These are phyloP conservation scores for Fusarium sp. DNA, from an alignment of 2,329 filamentous ascomycete species.

Conservation along the genomic window DNA sequence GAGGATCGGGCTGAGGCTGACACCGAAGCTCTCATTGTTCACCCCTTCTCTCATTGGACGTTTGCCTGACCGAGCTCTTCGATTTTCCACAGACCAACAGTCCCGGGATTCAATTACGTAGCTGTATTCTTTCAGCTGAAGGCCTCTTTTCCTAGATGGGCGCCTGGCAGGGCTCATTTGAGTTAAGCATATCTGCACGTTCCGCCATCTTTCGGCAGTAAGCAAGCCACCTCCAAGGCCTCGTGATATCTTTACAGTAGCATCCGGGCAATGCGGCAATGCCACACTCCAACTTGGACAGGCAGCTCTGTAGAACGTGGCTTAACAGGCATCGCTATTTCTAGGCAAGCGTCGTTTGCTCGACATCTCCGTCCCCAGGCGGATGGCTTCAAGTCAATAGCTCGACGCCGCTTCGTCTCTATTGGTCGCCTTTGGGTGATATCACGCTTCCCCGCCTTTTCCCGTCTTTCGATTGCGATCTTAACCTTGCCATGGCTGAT, in stretches of 20 bases:
- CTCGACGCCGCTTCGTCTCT: not conserved
- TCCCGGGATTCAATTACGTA: not conserved
- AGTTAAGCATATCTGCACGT: slow-evolving; percentile 7
- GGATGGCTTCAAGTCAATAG: slow-evolving; percentile 1
- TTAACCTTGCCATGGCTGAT: slow-evolving; percentile 1
- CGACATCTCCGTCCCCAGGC: not conserved
- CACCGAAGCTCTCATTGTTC: not conserved
- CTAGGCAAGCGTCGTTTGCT: not conserved
- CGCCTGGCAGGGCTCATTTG: not conserved
- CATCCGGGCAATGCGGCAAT: not conserved
- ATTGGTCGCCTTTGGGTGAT: not conserved
- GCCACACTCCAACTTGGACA: not conserved
- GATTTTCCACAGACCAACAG: not conserved
- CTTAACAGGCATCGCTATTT: not conserved
- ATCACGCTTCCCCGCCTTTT: slow-evolving; percentile 7
- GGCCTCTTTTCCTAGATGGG: not conserved
- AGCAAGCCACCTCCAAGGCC: slow-evolving; percentile 2
- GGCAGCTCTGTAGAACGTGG: not conserved
- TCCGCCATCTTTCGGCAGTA: not conserved
- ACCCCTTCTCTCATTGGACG: not conserved
- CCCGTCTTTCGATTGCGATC: not conserved
- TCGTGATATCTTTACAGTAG: not conserved
- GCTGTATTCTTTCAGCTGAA: not conserved
- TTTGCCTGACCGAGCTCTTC: not conserved
- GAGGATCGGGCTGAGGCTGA: not conserved